Percentiles rank a stretch among this genome's conserved stretches.
phyloP scores from a whole-genome alignment of 106 monocot genomes.

The Dendrobium catenatum region DNA sequence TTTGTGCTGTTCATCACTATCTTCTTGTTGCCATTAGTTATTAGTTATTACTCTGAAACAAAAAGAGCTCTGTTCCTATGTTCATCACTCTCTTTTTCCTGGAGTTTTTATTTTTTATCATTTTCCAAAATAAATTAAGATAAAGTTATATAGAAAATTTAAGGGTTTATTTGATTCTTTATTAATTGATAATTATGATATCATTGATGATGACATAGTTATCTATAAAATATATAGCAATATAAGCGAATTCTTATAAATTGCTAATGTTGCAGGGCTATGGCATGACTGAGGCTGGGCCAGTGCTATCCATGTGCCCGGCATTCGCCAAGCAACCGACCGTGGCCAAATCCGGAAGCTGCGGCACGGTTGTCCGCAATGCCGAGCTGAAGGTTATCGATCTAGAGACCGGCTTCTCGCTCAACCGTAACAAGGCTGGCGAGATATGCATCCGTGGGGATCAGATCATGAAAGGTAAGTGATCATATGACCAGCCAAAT shows the following conservation, averaged over 20 bases:
- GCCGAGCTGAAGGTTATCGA: slow-evolving; percentile 68
- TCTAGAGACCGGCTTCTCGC: slow-evolving; percentile 51
- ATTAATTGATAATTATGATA: no score
- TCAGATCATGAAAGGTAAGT: slow-evolving; percentile 69
- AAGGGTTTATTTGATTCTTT: no score
- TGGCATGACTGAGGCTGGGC: slow-evolving; percentile 80
- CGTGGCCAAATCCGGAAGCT: slow-evolving; percentile 43
- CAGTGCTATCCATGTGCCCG: slow-evolving; percentile 70
- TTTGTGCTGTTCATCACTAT: no score
- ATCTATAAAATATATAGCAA: no score
- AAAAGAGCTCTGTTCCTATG: no score
- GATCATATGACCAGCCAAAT: background rate
- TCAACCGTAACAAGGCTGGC: slow-evolving; percentile 42
- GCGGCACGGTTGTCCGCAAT: slow-evolving; percentile 64
- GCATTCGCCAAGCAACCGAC: slow-evolving; percentile 49
- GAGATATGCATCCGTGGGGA: slow-evolving; percentile 72
- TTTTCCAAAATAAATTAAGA: no score
- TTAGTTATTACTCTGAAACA: no score
- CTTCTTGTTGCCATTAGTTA: no score
- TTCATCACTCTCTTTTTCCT: no score
- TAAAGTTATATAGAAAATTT: no score
- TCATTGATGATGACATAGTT: no score
- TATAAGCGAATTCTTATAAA: background rate
- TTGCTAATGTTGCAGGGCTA: slow-evolving; percentile 39
- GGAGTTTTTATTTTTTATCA: no score